Percentiles rank a stretch among this genome's conserved stretches.
Evolutionary conservation across 805 yeast genomes (phyloP).

Genomic region (Yamadazyma takamatsuzukensis): DNA sequence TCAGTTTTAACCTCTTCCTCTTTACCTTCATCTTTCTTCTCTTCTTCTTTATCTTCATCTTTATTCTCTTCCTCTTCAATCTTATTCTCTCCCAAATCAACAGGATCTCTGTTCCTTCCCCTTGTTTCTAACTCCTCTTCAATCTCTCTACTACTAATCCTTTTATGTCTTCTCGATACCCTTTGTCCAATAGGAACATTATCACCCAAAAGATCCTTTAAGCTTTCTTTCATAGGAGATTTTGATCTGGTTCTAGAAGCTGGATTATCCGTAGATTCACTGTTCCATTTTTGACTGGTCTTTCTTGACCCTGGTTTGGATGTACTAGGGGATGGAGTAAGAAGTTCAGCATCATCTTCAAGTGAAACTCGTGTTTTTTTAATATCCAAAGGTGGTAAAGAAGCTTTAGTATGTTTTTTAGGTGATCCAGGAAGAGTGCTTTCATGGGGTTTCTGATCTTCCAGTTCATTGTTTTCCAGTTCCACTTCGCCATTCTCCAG

Average conservation of each 20-base stretch:
- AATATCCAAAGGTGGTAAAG: background rate
- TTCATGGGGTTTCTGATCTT: slow-evolving; percentile 2
- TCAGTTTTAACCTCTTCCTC: background rate
- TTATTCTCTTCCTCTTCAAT: slow-evolving; percentile 9
- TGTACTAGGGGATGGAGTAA: slow-evolving; percentile 3
- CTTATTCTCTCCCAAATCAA: no score
- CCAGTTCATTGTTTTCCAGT: background rate
- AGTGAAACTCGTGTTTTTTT: background rate
- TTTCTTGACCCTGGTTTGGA: slow-evolving; percentile 3
- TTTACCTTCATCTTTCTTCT: background rate
- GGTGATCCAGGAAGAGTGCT: slow-evolving; percentile 1
- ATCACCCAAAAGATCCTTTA: slow-evolving; percentile 16
- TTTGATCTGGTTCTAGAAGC: slow-evolving; percentile 32
- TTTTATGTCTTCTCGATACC: slow-evolving; percentile 9
- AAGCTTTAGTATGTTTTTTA: background rate
- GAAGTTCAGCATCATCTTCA: background rate
- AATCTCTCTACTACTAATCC: no score
- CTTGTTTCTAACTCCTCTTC: slow-evolving; percentile 10
- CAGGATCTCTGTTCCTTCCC: no score
- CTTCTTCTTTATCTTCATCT: background rate
- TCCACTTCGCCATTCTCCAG: slow-evolving; percentile 1
- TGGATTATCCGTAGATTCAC: slow-evolving; percentile 17
- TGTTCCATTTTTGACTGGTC: slow-evolving; percentile 3
- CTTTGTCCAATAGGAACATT: slow-evolving; percentile 10
- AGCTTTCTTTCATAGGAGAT: slow-evolving; percentile 29